A percentile compares a stretch with the other conserved stretches of the same genome.
These are phyloP conservation scores for Moesziomyces parantarcticus DNA, from an alignment of 1,284 basidiomycete species.

Conservation along the genomic window DNA sequence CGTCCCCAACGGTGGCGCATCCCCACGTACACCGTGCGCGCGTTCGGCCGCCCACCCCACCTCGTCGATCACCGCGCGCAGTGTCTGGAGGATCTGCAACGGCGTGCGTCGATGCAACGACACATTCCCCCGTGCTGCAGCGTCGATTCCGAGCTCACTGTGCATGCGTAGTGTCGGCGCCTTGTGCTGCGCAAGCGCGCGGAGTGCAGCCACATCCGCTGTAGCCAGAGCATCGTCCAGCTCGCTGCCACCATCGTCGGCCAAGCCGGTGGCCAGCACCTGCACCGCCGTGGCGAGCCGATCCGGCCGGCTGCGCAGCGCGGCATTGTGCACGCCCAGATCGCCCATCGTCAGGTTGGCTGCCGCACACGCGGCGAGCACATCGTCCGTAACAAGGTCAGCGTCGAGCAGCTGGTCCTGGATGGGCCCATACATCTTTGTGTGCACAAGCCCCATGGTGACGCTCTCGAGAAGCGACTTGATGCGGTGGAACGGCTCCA, in stretches of 20 bases:
- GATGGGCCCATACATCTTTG: slow-evolving; percentile 44
- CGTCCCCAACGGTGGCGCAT: slow-evolving; percentile 22
- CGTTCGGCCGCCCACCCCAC: slow-evolving; percentile 30
- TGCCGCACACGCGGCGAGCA: slow-evolving; percentile 27
- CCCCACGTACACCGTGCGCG: not conserved
- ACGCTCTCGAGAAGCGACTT: slow-evolving; percentile 42
- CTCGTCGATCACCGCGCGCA: slow-evolving; percentile 40
- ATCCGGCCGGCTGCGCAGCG: slow-evolving; percentile 24
- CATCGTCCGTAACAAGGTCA: slow-evolving; percentile 29
- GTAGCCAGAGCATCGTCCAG: slow-evolving; percentile 27
- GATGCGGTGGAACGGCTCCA: slow-evolving; percentile 34
- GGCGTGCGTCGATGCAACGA: slow-evolving; percentile 34
- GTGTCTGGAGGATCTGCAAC: slow-evolving; percentile 33
- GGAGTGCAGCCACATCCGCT: slow-evolving; percentile 9
- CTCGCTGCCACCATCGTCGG: slow-evolving; percentile 20
- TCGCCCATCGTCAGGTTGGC: slow-evolving; percentile 25
- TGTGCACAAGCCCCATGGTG: slow-evolving; percentile 45
- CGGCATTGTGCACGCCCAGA: slow-evolving; percentile 19
- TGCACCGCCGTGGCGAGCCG: slow-evolving; percentile 17
- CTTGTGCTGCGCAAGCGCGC: not conserved
- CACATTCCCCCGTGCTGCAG: no score
- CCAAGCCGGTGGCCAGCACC: slow-evolving; percentile 12
- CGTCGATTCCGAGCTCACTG: no score
- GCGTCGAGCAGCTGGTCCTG: slow-evolving; percentile 24
- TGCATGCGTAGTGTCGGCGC: no score